phyloP scores from a whole-genome alignment of 148 eudicot species.

The Polygonum maritimum region DNA sequence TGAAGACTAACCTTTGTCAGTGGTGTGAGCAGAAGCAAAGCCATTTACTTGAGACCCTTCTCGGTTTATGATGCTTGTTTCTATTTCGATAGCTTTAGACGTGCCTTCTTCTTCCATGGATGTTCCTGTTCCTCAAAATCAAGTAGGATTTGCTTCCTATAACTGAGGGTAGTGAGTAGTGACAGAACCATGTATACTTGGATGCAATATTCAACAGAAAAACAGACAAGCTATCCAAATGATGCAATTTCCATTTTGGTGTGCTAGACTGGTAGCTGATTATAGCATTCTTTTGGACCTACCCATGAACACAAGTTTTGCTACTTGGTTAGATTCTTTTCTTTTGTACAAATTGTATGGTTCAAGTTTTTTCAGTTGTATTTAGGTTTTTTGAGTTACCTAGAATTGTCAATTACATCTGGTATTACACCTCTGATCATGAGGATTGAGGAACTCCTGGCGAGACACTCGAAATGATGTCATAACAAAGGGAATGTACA shows the following conservation, averaged over 20 bases:
- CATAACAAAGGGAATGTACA: too few relatives aligned
- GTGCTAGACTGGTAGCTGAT: conserved; percentile 2
- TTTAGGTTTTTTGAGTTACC: not conserved
- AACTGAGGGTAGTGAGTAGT: not conserved
- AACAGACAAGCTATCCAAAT: not conserved
- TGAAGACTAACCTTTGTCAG: not conserved
- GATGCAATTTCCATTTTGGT: not conserved
- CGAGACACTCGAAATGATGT: too few relatives aligned
- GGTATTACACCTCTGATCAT: not conserved
- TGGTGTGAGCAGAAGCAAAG: not conserved
- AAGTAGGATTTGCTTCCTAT: not conserved
- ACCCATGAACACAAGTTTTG: not conserved
- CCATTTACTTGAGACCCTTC: conserved; percentile 1
- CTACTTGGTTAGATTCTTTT: not conserved
- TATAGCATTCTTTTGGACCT: not conserved
- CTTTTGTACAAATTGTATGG: not conserved
- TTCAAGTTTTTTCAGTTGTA: not conserved
- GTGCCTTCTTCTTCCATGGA: not conserved
- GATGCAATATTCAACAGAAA: not conserved
- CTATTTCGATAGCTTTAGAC: not conserved
- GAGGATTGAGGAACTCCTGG: too few relatives aligned
- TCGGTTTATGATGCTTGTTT: not conserved
- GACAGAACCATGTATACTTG: not conserved
- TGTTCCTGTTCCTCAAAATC: not conserved
- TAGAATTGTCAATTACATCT: not conserved